These are phyloP conservation scores for Penicillium sp. DNA, from an alignment of 2,329 filamentous ascomycete species.

Conservation along the genomic window DNA sequence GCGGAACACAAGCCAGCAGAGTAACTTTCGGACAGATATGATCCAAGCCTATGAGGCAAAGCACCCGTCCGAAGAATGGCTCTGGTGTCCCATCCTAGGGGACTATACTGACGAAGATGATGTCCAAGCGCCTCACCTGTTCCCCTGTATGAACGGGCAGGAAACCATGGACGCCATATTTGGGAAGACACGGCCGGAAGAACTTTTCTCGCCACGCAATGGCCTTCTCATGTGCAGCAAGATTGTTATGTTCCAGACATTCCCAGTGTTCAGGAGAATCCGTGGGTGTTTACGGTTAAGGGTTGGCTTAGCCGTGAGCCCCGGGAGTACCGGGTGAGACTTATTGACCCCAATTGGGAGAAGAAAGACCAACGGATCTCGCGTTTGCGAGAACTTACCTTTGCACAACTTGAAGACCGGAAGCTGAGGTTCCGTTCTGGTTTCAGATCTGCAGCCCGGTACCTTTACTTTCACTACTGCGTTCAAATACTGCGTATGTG, in stretches of 20 bases:
- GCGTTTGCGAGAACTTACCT: not conserved
- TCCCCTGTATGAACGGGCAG: conserved; percentile 16
- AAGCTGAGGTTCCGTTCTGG: conserved; percentile 8
- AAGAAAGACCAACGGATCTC: not conserved
- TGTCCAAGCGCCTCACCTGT: conserved; percentile 13
- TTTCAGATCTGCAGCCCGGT: conserved; percentile 17
- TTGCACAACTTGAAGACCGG: conserved; percentile 8
- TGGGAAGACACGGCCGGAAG: conserved; percentile 7
- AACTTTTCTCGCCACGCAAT: conserved; percentile 14
- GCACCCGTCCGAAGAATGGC: not conserved
- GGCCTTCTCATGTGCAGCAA: no score
- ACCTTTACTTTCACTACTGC: conserved; percentile 24
- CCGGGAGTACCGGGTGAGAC: no score
- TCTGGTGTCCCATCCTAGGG: conserved; percentile 2
- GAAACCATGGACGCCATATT: conserved; percentile 21
- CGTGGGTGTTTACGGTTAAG: no score
- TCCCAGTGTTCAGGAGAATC: no score
- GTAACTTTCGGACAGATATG: not conserved
- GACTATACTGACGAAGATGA: not conserved
- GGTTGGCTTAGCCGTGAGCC: no score
- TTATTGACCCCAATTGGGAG: no score
- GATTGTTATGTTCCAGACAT: no score
- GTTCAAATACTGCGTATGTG: not conserved
- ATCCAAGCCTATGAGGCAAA: not conserved
- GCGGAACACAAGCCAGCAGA: not conserved